Percentiles rank a stretch among this genome's conserved stretches.
Evolutionary conservation across 345 rosid species (phyloP).

Genomic region (Ricinus communis): DNA sequence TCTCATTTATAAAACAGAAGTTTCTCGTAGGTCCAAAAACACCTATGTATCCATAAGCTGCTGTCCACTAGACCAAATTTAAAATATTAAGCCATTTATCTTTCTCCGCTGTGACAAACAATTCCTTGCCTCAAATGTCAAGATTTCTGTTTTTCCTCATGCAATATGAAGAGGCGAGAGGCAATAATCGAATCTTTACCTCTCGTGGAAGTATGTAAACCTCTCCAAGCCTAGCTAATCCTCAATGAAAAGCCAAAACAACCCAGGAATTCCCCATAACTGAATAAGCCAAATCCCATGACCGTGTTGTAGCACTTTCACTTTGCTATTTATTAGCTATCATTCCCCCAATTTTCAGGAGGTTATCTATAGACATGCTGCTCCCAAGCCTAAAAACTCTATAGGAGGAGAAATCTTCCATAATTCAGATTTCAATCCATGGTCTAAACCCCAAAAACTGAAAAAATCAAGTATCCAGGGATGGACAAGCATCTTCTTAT

Average conservation of each 20-base stretch:
- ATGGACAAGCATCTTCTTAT: too few species aligned
- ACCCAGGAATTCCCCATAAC: not conserved
- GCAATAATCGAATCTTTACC: not conserved
- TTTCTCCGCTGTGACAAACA: too few species aligned
- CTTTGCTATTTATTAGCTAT: not conserved
- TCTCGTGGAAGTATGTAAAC: not conserved
- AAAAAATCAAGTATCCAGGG: too few species aligned
- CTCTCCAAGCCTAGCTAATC: not conserved
- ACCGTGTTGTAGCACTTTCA: not conserved
- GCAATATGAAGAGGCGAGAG: not conserved
- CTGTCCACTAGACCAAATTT: not conserved
- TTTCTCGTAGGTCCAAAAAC: too few species aligned
- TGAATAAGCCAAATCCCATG: not conserved
- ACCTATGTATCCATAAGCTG: not conserved
- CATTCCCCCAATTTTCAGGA: not conserved
- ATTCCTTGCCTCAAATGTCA: not conserved
- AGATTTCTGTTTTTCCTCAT: not conserved
- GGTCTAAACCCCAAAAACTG: too few species aligned
- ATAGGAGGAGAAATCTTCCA: too few species aligned
- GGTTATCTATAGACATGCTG: not conserved
- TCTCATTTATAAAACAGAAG: not conserved
- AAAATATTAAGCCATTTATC: not conserved
- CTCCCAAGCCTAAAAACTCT: too few species aligned
- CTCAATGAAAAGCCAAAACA: not conserved
- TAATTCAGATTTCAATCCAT: too few species aligned